Base-by-base conservation (phyloP, 2,329 filamentous ascomycete genomes). In the Neofusicoccum sp. region DNA sequence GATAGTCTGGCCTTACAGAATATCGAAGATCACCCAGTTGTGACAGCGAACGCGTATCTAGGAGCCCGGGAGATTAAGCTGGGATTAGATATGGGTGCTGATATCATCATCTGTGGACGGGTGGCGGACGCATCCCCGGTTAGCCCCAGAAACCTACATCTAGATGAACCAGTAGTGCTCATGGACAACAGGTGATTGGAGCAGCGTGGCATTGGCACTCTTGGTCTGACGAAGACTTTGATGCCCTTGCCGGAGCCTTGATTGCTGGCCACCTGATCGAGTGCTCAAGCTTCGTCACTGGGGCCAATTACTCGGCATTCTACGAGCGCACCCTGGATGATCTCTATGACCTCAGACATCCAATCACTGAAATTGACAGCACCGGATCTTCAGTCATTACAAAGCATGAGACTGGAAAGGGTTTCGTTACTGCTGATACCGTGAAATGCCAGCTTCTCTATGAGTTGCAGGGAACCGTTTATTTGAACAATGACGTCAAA, bases 191-290 rank as follows among this genome's bases (percentile, higher is more conserved):
- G 44, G 44, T 31, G 3, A 84, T 86, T 62, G 84, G 80, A 0
- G 81, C 82, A 0, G 83, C 83, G 0, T 79, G 78, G 66, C 86
- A 77, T 72, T 86, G 82, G 79, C 77, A 86, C 58, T 71, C 75
- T 1, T 86, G 83, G 84, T 63, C 64, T 0, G 75, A 79, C 16
- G 75, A 73, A 0, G 75, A 80, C 30, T 82, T 78, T 24, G 78
- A 85, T 61, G 65, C 73, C n/a, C 72, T 86, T 4, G 83, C 83
- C 0, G 79, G 79, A 0, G 73, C 80, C 0, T 66, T 85, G 0
- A 68, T 85, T 5, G 80, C 81, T 0, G 82, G 80, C 1, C 81
- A 84, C 67, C 67, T 84, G 4, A 83, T 84, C 38, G 82, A 85
- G 65, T 84, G 82, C 64, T 78, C 76, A 0, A 74, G 78, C 0